Percentiles rank a stretch among this genome's conserved stretches.
phyloP scores from a whole-genome alignment of 108 stramenopile genomes.

The Nitzschia sp. region DNA sequence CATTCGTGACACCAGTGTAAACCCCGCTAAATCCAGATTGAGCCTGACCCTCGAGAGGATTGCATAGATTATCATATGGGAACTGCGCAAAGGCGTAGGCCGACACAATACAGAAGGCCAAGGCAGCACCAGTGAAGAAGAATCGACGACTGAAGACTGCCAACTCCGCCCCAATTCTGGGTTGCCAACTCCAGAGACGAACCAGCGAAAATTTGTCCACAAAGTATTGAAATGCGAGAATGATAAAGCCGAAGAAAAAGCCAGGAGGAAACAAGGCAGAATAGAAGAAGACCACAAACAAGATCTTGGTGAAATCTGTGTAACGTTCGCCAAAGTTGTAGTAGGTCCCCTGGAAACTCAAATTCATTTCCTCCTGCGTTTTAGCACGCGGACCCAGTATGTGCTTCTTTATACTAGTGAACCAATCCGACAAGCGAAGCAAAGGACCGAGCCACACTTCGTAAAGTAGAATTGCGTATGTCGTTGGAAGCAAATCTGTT shows the following conservation, averaged over 20 bases:
- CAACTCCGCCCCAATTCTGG: slow-evolving; percentile 54
- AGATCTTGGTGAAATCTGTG: slow-evolving; percentile 76
- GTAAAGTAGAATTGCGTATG: slow-evolving; percentile 59
- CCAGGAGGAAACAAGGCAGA: slow-evolving; percentile 64
- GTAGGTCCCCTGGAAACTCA: slow-evolving; percentile 64
- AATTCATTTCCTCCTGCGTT: slow-evolving; percentile 69
- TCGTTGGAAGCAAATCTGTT: slow-evolving; percentile 56
- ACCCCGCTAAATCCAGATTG: slow-evolving; percentile 6
- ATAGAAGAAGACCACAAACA: slow-evolving; percentile 80
- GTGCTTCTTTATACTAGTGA: slow-evolving; percentile 60
- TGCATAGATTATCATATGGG: slow-evolving; percentile 68
- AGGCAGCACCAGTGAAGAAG: slow-evolving; percentile 58
- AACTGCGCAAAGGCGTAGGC: slow-evolving; percentile 62
- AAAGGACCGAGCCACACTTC: slow-evolving; percentile 65
- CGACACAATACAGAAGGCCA: slow-evolving; percentile 44
- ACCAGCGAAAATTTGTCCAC: slow-evolving; percentile 64
- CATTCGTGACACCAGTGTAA: slow-evolving; percentile 7
- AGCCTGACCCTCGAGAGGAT: slow-evolving; percentile 10
- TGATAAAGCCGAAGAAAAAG: slow-evolving; percentile 66
- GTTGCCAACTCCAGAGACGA: slow-evolving; percentile 64
- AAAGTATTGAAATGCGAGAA: slow-evolving; percentile 60
- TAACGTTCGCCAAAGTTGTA: slow-evolving; percentile 75
- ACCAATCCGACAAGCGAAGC: slow-evolving; percentile 53
- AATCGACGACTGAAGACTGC: slow-evolving; percentile 65
- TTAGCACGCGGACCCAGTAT: slow-evolving; percentile 63